Conservation (phyloP, 1,284 basidiomycete species). For the Volvariella volvacea region DNA sequence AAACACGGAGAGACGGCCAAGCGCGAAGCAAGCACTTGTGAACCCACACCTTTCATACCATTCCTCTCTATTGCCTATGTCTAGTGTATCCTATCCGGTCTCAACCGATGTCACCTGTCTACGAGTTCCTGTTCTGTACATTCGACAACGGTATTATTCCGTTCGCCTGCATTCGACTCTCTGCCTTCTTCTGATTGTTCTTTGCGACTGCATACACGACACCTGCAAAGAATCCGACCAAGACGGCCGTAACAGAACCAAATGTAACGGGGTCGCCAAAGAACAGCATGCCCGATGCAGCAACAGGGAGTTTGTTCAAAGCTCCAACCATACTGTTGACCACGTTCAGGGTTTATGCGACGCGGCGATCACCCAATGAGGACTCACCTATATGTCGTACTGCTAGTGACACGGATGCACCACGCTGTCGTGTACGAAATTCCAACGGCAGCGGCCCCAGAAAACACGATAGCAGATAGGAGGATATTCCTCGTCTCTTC, state of each 20-base stretch:
- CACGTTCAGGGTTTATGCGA: constrained; percentile 1
- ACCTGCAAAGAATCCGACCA: constrained; percentile 89
- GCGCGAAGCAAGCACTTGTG: too few relatives aligned
- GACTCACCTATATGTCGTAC: constrained; percentile 88
- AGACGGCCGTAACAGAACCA: constrained; percentile 85
- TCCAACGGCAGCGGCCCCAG: constrained; percentile 93
- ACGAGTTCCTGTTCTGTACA: constrained; percentile 1
- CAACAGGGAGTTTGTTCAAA: constrained; percentile 96
- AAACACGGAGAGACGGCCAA: too few relatives aligned
- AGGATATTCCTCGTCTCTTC: constrained; percentile 75
- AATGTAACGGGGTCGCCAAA: constrained; percentile 87
- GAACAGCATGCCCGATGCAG: constrained; percentile 93
- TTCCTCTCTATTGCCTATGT: too few relatives aligned
- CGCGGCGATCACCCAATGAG: constrained; percentile 1
- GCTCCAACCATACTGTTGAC: constrained; percentile 90
- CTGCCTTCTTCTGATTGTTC: constrained; percentile 76
- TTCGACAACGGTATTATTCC: constrained; percentile 55
- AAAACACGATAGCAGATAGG: constrained; percentile 88
- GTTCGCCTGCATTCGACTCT: constrained; percentile 39
- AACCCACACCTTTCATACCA: too few relatives aligned
- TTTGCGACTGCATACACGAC: constrained; percentile 87
- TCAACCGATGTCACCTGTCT: not conserved
- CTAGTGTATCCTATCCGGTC: too few relatives aligned
- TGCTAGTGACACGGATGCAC: constrained; percentile 95
- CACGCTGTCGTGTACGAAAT: constrained; percentile 99